Evolutionary conservation across 192 early-diverging fungal species (phyloP), one percentile per base, ranked within the genome.

Genomic region (Haplosporangium gracile): DNA sequence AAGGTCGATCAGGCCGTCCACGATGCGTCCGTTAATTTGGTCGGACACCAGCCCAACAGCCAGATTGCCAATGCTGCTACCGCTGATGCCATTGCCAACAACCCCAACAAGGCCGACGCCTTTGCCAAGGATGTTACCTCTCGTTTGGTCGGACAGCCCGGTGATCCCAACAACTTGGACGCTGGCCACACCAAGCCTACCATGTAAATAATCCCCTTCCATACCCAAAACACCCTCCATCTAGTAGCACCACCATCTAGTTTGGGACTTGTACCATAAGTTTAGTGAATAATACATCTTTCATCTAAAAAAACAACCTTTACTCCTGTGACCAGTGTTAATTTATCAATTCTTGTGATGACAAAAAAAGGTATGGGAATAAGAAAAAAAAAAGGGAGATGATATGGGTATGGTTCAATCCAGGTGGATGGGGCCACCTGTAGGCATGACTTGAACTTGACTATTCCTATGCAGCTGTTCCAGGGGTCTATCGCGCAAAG

Each of bases 111-210:
- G 77, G 26, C 69, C 38, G 74, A 85, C n/a, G 68, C 60, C 11
- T 55, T 68, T 57, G 42, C 65, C 47, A 73, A 74, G 11, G 74
- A 34, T 2, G 47, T 79, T 55, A 72, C 72, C 74, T 65, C 77
- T 0, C 77, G 73, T 24, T 47, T 85, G n/a, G 74, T 79, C 34
- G 82, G 82, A 32, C 74, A 39, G 0, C 39, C n/a, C 15, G 42
- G 42, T 32, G 74, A 85, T 36, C 63, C 72, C 45, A 79, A 72
- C 74, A 79, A 79, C 43, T 18, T 79, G 2, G 57, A 69, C 10
- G 2, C 57, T 34, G 24, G 55, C 2, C 68, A 75, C 70, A 43
- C 76, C 32, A 70, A 79, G 70, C 82, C 73, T 34, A 75, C 73
- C 45, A 78, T 85, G 77, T 85, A 79, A 79, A 74, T 34, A 73